These are phyloP conservation scores for Ganoderma boninense DNA, from an alignment of 1,284 basidiomycete species.

Conservation along the genomic window DNA sequence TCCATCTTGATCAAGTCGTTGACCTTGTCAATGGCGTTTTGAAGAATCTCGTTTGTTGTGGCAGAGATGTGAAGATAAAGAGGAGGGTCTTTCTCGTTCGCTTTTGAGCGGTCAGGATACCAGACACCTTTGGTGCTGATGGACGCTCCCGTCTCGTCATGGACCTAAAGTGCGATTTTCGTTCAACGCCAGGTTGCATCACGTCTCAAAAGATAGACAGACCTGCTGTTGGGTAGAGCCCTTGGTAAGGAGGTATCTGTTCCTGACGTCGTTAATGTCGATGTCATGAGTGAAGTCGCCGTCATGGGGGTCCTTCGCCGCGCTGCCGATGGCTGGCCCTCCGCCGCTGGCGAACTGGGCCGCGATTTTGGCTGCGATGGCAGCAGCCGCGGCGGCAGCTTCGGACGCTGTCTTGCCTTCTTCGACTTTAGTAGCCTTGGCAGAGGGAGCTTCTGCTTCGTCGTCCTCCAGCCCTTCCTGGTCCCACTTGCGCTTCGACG, in stretches of 20 bases:
- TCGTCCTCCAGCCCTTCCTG: constrained; percentile 61
- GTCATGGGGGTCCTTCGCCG: constrained; percentile 75
- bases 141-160: constrained; percentile 89
- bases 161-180: constrained; percentile 61
- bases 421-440: constrained; percentile 60
- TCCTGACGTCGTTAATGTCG: constrained; percentile 97
- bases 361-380: constrained; percentile 93
- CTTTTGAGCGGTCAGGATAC: constrained; percentile 92
- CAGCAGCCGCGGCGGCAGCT: constrained; percentile 83
- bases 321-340: constrained; percentile 50
- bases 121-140: constrained; percentile 93
- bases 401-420: constrained; percentile 73
- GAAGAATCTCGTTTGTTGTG: constrained; percentile 79
- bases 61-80: constrained; percentile 95
- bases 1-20: constrained; percentile 89
- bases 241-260: constrained; percentile 95
- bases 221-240: constrained; percentile 93
- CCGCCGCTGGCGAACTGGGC: constrained; percentile 75
- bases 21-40: constrained; percentile 84
- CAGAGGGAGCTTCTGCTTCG: constrained; percentile 46
- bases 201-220: constrained; percentile 33
- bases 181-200: background rate
- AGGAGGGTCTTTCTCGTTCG: constrained; percentile 92
- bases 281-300: constrained; percentile 91
- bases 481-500: constrained; percentile 79